These are phyloP conservation scores for Excoecaria agallocha DNA, from an alignment of 345 rosid species.

Conservation along the genomic window DNA sequence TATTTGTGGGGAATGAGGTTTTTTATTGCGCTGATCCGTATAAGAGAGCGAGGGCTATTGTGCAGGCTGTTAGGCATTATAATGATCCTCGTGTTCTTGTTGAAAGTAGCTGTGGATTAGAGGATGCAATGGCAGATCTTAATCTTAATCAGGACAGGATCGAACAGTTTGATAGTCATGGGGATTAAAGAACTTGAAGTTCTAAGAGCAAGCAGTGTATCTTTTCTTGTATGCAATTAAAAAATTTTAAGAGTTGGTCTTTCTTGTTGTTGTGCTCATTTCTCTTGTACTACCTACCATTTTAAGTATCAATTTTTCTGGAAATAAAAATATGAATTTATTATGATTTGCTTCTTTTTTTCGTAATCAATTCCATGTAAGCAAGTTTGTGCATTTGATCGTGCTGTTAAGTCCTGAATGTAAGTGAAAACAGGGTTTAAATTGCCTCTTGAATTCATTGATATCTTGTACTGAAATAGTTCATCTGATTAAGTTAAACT, in stretches of 20 bases:
- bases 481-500: no score
- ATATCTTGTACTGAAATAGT: no score
- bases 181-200: slow-evolving; percentile 12
- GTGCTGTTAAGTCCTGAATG: slow-evolving; percentile 55
- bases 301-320: not conserved
- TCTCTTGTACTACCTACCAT: not conserved
- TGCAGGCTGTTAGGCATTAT: slow-evolving; percentile 38
- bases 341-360: not conserved
- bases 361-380: slow-evolving; percentile 38
- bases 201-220: slow-evolving; percentile 4
- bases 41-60: slow-evolving; percentile 31
- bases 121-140: slow-evolving; percentile 22
- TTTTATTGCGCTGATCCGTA: slow-evolving; percentile 29
- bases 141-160: slow-evolving; percentile 42
- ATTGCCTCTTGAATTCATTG: no score
- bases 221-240: slow-evolving; percentile 8
- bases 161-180: slow-evolving; percentile 19
- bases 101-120: slow-evolving; percentile 29
- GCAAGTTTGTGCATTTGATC: slow-evolving; percentile 48
- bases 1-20: slow-evolving; percentile 34
- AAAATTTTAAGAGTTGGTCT: not conserved
- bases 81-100: slow-evolving; percentile 33
- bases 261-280: not conserved
- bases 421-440: no score
- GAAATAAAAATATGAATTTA: not conserved